These are phyloP conservation scores for Kwoniella bestiolae DNA, from an alignment of 768 basidiomycete species.

Conservation along the genomic window DNA sequence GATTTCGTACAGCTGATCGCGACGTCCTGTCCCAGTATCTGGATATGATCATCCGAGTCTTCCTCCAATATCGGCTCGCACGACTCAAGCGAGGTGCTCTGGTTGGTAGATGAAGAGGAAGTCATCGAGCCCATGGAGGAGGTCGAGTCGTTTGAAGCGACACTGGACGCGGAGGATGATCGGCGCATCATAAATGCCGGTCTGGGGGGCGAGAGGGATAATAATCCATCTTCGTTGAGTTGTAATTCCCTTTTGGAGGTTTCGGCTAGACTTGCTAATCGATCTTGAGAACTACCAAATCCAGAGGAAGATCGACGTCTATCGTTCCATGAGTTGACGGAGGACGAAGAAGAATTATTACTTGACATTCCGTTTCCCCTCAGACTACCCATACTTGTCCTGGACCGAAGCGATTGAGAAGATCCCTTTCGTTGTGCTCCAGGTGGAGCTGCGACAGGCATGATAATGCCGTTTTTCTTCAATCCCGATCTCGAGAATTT, in stretches of 20 bases:
- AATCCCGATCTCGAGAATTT: constrained; percentile 51
- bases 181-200: constrained; percentile 39
- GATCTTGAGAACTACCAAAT: constrained; percentile 14
- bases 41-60: constrained; percentile 6
- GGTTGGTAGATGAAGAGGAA: constrained; percentile 20
- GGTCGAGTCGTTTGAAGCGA: constrained; percentile 15
- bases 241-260: constrained; percentile 38
- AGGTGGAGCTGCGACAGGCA: constrained; percentile 36
- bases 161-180: constrained; percentile 24
- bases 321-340: constrained; percentile 2
- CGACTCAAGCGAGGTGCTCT: constrained; percentile 24
- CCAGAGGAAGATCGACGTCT: constrained; percentile 4
- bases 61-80: constrained; percentile 31
- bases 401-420: constrained; percentile 12
- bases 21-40: constrained; percentile 19
- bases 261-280: constrained; percentile 34
- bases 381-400: constrained; percentile 2
- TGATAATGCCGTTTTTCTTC: constrained; percentile 45
- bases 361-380: constrained; percentile 1
- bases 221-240: constrained; percentile 39
- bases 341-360: constrained; percentile 14
- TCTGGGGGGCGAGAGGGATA: constrained; percentile 38
- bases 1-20: constrained; percentile 39
- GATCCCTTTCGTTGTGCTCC: constrained; percentile 16
- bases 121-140: constrained; percentile 25